A percentile compares a stretch with the other conserved stretches of the same genome.
phyloP scores from a whole-genome alignment of 2,329 filamentous ascomycete species.

The Helminthosporium solani region DNA sequence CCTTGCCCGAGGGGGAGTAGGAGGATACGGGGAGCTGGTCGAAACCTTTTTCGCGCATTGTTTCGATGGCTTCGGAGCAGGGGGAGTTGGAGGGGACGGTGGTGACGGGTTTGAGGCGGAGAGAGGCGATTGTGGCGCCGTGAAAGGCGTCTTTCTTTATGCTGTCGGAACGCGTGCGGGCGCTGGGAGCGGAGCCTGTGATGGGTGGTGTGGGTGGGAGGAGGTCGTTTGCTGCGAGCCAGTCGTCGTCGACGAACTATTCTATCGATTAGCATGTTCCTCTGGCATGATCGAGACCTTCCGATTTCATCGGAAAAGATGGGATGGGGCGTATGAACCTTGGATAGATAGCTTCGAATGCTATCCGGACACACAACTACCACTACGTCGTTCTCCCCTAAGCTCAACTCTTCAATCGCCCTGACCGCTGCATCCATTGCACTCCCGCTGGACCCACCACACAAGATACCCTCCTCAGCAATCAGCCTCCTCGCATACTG shows the following conservation, averaged over 20 bases:
- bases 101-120: constrained; percentile 91
- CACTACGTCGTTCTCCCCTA: constrained; percentile 80
- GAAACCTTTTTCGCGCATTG: constrained; percentile 97
- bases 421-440: constrained; percentile 80
- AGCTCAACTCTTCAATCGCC: constrained; percentile 72
- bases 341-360: constrained; percentile 95
- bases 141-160: constrained; percentile 66
- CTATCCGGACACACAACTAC: constrained; percentile 93
- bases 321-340: constrained; percentile 49
- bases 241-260: constrained; percentile 93
- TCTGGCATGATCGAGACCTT: background rate
- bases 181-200: constrained; percentile 28
- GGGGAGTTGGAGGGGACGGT: constrained; percentile 70
- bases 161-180: constrained; percentile 43
- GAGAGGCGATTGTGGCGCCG: constrained; percentile 74
- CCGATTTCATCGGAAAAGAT: background rate
- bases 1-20: constrained; percentile 57
- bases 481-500: constrained; percentile 86
- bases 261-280: constrained; percentile 14
- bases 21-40: constrained; percentile 89
- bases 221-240: constrained; percentile 95
- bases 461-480: constrained; percentile 87
- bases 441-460: constrained; percentile 90
- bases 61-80: constrained; percentile 89
- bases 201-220: constrained; percentile 61